These are phyloP conservation scores for Debaryomyces prosopidis DNA, from an alignment of 805 yeast genomes.

Conservation along the genomic window DNA sequence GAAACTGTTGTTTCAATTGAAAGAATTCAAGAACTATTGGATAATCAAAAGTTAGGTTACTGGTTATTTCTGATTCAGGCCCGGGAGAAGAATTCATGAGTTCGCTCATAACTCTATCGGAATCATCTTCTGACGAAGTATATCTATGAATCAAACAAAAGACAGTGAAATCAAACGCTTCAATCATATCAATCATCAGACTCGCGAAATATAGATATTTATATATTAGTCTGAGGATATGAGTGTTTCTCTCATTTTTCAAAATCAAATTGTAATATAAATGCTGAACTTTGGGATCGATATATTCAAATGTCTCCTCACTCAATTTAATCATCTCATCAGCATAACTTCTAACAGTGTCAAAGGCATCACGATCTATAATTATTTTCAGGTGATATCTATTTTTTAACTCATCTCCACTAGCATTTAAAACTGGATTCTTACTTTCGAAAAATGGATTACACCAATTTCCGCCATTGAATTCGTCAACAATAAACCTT, in stretches of 20 bases:
- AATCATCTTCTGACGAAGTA: constrained; percentile 18
- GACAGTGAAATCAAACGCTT: constrained; percentile 62
- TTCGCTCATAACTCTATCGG: constrained; percentile 8
- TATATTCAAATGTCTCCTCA: constrained; percentile 40
- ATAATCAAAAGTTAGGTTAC: constrained; percentile 42
- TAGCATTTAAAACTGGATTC: constrained; percentile 37
- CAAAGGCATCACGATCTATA: constrained; percentile 51
- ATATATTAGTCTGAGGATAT: constrained; percentile 53
- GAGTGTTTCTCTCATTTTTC: constrained; percentile 48
- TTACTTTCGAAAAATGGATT: constrained; percentile 58
- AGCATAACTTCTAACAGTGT: constrained; percentile 33
- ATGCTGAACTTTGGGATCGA: constrained; percentile 38
- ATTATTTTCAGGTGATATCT: constrained; percentile 44
- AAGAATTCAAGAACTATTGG: constrained; percentile 69
- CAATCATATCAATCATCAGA: constrained; percentile 52
- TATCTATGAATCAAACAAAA: constrained; percentile 43
- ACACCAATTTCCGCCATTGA: constrained; percentile 79
- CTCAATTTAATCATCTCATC: constrained; percentile 40
- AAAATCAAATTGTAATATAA: constrained; percentile 35
- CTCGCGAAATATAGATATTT: constrained; percentile 51
- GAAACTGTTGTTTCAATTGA: constrained; percentile 70
- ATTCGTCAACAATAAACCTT: constrained; percentile 62
- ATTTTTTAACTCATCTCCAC: constrained; percentile 45
- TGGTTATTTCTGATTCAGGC: constrained; percentile 5
- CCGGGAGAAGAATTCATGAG: neutral